These are phyloP conservation scores for Epichloe scottii DNA, from an alignment of 2,329 filamentous ascomycete species.

Conservation along the genomic window DNA sequence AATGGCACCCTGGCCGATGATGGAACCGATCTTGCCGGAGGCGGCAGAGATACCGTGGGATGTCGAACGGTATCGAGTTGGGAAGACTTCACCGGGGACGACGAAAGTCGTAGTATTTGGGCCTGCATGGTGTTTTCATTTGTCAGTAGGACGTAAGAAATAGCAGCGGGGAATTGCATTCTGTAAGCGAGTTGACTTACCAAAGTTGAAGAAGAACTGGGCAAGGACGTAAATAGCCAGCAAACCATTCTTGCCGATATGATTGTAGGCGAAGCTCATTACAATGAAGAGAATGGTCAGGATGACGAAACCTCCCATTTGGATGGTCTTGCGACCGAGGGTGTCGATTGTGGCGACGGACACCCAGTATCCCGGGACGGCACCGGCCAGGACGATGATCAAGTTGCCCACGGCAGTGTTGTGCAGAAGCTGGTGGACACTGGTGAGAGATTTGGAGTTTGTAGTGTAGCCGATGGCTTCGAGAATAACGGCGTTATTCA, in stretches of 20 bases:
- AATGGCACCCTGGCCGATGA: constrained; percentile 46
- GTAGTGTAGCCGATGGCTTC: constrained; percentile 56
- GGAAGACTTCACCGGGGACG: constrained; percentile 44
- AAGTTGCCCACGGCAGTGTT: constrained; percentile 69
- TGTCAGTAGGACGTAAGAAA: background rate
- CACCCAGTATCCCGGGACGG: constrained; percentile 74
- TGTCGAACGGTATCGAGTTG: constrained; percentile 43
- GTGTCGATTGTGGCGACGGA: constrained; percentile 64
- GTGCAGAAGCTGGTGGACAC: constrained; percentile 57
- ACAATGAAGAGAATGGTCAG: constrained; percentile 48
- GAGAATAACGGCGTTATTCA: constrained; percentile 67
- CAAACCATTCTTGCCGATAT: constrained; percentile 38
- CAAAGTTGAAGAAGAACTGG: constrained; percentile 50
- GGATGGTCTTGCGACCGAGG: constrained; percentile 66
- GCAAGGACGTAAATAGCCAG: constrained; percentile 42
- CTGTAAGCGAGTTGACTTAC: constrained; percentile 7
- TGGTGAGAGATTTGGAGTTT: constrained; percentile 21
- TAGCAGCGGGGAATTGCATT: too few relatives aligned
- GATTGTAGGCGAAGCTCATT: constrained; percentile 50
- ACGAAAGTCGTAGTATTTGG: constrained; percentile 47
- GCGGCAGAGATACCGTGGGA: constrained; percentile 46
- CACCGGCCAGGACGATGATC: constrained; percentile 65
- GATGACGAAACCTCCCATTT: constrained; percentile 49
- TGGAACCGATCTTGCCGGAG: constrained; percentile 41
- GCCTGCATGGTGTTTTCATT: constrained; percentile 13